Evolutionary conservation across 371 early-diverging fungal genomes (phyloP).

Genomic region (Cokeromyces recurvatus): DNA sequence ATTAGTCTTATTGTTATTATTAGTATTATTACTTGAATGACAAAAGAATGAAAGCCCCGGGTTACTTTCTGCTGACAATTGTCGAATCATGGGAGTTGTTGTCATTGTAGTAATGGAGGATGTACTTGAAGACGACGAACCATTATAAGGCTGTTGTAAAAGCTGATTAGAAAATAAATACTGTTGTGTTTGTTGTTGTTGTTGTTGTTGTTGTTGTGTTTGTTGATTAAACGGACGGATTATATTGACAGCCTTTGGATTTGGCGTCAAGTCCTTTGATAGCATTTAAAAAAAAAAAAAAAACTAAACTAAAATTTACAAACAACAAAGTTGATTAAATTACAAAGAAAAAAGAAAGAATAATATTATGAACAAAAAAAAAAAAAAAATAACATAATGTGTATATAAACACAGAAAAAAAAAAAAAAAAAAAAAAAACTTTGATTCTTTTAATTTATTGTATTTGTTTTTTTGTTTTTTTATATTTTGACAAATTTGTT

Average conservation of each 20-base stretch:
- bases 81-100: conserved; percentile 19
- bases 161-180: too few relatives aligned
- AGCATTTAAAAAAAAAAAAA: conserved; percentile 6
- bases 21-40: conserved; percentile 3
- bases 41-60: conserved; percentile 30
- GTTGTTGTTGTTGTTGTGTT: conserved; percentile 1
- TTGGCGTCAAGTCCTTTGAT: conserved; percentile 17
- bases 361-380: too few relatives aligned
- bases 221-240: conserved; percentile 8
- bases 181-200: too few relatives aligned
- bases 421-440: too few relatives aligned
- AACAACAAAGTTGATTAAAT: too few relatives aligned
- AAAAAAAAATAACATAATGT: too few relatives aligned
- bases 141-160: conserved; percentile 12
- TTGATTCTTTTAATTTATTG: too few relatives aligned
- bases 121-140: conserved; percentile 9
- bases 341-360: too few relatives aligned
- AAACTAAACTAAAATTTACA: background rate
- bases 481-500: too few relatives aligned
- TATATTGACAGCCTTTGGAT: conserved; percentile 24
- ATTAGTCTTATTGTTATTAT: conserved; percentile 3
- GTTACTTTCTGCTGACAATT: conserved; percentile 13
- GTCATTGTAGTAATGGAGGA: conserved; percentile 9
- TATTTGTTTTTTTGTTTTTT: too few relatives aligned
- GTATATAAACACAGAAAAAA: too few relatives aligned